Evolutionary conservation across 2,329 filamentous ascomycete species (phyloP), one percentile per base, ranked within the genome.

Genomic region (Colletotrichum liaoningense): DNA sequence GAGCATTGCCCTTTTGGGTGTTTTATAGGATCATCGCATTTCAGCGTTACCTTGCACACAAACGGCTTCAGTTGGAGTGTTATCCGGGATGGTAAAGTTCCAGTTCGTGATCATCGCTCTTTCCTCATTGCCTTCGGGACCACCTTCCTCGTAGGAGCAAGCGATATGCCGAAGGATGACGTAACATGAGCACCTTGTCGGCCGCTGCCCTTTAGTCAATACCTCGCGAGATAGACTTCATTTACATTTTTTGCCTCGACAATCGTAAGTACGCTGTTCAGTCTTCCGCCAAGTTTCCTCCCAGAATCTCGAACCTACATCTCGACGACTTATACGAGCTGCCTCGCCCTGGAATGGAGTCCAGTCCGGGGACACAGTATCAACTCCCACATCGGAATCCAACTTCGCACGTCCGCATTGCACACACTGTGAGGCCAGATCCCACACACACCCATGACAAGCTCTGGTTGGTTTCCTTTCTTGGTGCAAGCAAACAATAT

Each of bases 381-480:
- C 62, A 73, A 73, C 59, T 73, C 35, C 26, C 22, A 9, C 46
- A 30, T 22, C 22, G 38, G 19, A 30, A 28, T 66, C 33, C 71
- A 62, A 73, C 67, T 71, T 73, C 71, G 71, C 71, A 73, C 71
- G 71, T 73, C 67, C 71, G 71, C 71, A 42, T 58, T 9, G 16
- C 62, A 60, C 71, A 73, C 71, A 73, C 71, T 73, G 71, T 73
- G 71, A 73, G 52, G 42, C 58, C n/a, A 14, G 69, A 63, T 72
- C 65, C 69, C 70, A 69, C 70, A 69, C 66, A 59, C 71, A 56
- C 66, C 69, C 60, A 71, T 71, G 67, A 63, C 60, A 71, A 71
- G 71, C 67, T 73, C 67, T 33, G 66, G 70, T 69, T 69, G 66
- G 70, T 54, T 64, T 70, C 60, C 66, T 52, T 28, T 46, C 52